phyloP scores from a whole-genome alignment of 2,329 filamentous ascomycete genomes.

The Dothiorella sarmentorum region DNA sequence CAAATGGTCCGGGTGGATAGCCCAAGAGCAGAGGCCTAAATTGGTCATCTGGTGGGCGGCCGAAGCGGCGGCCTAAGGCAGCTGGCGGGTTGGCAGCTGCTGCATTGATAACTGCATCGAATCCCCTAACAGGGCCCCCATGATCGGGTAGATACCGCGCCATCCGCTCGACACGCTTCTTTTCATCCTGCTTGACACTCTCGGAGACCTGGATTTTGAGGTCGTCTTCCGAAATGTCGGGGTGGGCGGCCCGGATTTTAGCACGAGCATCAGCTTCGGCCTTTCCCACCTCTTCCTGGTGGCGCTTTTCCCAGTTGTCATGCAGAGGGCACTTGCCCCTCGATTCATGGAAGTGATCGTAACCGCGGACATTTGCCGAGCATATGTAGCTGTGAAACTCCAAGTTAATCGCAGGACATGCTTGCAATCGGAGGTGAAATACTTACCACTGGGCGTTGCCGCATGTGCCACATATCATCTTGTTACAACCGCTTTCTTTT shows the following conservation, averaged over 20 bases:
- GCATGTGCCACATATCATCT: constrained; percentile 70
- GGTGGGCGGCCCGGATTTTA: constrained; percentile 57
- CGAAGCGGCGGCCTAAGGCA: too few relatives aligned
- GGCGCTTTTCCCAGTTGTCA: constrained; percentile 51
- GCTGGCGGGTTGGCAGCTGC: too few relatives aligned
- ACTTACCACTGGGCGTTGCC: constrained; percentile 52
- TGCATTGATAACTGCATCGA: too few relatives aligned
- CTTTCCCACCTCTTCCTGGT: constrained; percentile 59
- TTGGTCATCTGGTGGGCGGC: too few relatives aligned
- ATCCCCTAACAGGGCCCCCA: too few relatives aligned
- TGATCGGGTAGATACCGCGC: neutral
- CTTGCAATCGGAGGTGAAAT: neutral
- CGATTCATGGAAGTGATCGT: constrained; percentile 66
- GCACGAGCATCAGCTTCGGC: constrained; percentile 59
- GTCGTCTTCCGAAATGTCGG: constrained; percentile 55
- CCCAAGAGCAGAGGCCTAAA: too few relatives aligned
- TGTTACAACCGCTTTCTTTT: constrained; percentile 78
- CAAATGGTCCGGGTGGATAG: too few relatives aligned
- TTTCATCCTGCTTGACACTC: constrained; percentile 40
- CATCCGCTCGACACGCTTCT: constrained; percentile 15
- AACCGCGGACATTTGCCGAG: constrained; percentile 59
- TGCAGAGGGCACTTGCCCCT: constrained; percentile 62
- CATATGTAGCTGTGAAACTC: constrained; percentile 63
- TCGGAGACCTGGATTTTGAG: constrained; percentile 60
- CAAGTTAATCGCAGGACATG: constrained; percentile 34